Evolutionary conservation across 306 rosid genomes (phyloP).

Genomic region (Medicago lupulina): DNA sequence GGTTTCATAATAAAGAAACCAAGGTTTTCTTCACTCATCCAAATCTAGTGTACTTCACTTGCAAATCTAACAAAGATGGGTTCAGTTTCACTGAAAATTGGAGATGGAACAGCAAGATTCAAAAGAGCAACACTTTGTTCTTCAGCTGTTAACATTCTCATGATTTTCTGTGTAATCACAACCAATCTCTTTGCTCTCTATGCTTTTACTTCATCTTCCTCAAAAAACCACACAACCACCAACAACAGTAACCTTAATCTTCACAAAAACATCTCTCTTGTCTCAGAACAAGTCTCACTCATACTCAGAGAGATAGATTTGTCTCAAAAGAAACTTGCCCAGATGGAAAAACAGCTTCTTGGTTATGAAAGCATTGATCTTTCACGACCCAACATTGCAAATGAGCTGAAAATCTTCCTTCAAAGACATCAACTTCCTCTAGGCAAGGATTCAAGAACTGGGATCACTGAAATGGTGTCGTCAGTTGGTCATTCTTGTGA

Average conservation of each 20-base stretch:
- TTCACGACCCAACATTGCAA: slow-evolving; percentile 73
- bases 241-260: slow-evolving; percentile 46
- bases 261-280: slow-evolving; percentile 79
- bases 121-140: slow-evolving; percentile 75
- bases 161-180: slow-evolving; percentile 86
- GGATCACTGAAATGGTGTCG: slow-evolving; percentile 94
- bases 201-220: slow-evolving; percentile 78
- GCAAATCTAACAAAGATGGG: slow-evolving; percentile 62
- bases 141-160: slow-evolving; percentile 81
- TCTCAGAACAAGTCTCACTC: slow-evolving; percentile 87
- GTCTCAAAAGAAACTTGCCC: slow-evolving; percentile 79
- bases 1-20: slow-evolving; percentile 9
- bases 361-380: slow-evolving; percentile 86
- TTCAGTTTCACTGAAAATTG: slow-evolving; percentile 87
- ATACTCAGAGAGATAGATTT: slow-evolving; percentile 81
- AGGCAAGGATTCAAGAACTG: slow-evolving; percentile 85
- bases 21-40: slow-evolving; percentile 7
- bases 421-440: slow-evolving; percentile 78
- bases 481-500: slow-evolving; percentile 89
- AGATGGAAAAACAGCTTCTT: slow-evolving; percentile 84
- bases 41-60: slow-evolving; percentile 23
- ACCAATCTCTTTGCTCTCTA: slow-evolving; percentile 92
- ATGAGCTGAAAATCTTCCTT: slow-evolving; percentile 75
- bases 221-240: slow-evolving; percentile 40
- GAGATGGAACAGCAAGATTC: slow-evolving; percentile 96